These are phyloP conservation scores for Echeveria elegans DNA, from an alignment of 164 flowering plant species.

Conservation along the genomic window DNA sequence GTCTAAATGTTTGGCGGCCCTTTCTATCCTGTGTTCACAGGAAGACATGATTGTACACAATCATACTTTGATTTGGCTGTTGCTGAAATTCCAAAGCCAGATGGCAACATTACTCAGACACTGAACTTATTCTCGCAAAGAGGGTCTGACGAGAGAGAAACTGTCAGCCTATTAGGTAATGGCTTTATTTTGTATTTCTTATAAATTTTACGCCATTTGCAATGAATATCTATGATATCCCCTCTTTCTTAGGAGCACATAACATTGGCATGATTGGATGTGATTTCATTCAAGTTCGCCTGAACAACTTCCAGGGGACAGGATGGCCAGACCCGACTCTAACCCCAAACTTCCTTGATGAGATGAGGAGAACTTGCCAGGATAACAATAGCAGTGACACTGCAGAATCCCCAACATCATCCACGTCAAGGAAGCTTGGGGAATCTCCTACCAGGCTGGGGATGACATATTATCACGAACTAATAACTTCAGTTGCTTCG, in stretches of 20 bases:
- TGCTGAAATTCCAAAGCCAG: slow-evolving; percentile 31
- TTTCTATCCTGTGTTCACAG: slow-evolving; percentile 39
- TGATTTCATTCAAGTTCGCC: slow-evolving; percentile 18
- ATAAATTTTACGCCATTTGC: neutral
- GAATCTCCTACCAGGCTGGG: slow-evolving; percentile 10
- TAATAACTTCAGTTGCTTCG: slow-evolving; percentile 13
- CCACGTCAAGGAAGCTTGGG: neutral
- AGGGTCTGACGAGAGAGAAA: slow-evolving; percentile 38
- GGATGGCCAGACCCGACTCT: slow-evolving; percentile 26
- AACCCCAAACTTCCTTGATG: slow-evolving; percentile 16
- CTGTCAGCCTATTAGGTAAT: slow-evolving; percentile 36
- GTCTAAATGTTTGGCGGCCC: slow-evolving; percentile 30
- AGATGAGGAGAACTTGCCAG: slow-evolving; percentile 21
- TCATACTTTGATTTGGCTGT: slow-evolving; percentile 19
- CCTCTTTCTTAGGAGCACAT: slow-evolving; percentile 4
- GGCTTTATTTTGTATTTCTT: too few species aligned
- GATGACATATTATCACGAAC: slow-evolving; percentile 11
- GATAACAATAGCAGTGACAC: slow-evolving; percentile 8
- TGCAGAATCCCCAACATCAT: neutral
- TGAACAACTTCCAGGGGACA: slow-evolving; percentile 18
- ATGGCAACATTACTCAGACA: slow-evolving; percentile 16
- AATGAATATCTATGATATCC: neutral
- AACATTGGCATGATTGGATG: slow-evolving; percentile 12
- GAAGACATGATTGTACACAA: slow-evolving; percentile 30
- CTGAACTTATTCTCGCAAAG: slow-evolving; percentile 21